Evolutionary conservation across 2,329 filamentous ascomycete species (phyloP).

Genomic region (Triangularia setosa): DNA sequence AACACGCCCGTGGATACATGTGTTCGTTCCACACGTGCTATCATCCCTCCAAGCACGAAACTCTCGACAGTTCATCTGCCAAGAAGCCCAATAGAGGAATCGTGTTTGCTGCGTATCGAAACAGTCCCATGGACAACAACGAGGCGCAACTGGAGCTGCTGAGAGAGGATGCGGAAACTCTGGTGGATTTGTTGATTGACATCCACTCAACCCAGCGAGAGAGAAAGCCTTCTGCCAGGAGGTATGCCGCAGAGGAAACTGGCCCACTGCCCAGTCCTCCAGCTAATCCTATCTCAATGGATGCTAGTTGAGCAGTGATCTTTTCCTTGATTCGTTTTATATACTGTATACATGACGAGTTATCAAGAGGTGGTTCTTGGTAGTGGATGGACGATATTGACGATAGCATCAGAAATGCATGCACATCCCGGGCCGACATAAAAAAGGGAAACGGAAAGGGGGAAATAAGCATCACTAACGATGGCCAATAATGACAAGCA

Average conservation of each 20-base stretch:
- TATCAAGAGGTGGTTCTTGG: not conserved
- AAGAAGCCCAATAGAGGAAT: slow-evolving; percentile 45
- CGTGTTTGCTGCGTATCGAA: slow-evolving; percentile 53
- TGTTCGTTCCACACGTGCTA: slow-evolving; percentile 49
- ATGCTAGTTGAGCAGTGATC: not conserved
- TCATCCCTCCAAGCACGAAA: slow-evolving; percentile 7
- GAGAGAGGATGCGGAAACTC: slow-evolving; percentile 46
- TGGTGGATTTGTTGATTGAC: slow-evolving; percentile 52
- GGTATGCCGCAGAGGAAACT: not conserved
- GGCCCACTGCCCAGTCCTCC: not conserved
- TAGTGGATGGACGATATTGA: not conserved
- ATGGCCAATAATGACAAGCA: not conserved
- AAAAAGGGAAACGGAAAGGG: not conserved
- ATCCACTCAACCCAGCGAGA: slow-evolving; percentile 34
- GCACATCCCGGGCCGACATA: not conserved
- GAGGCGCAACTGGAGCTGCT: slow-evolving; percentile 44
- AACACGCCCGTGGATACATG: slow-evolving; percentile 50
- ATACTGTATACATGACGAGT: not conserved
- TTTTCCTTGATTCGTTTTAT: not conserved
- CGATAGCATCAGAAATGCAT: not conserved
- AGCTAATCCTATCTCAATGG: not conserved
- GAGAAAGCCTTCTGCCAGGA: not conserved
- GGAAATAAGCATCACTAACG: not conserved
- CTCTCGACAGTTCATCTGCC: slow-evolving; percentile 1
- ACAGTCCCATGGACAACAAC: slow-evolving; percentile 34